phyloP scores from a whole-genome alignment of 2,329 filamentous ascomycete genomes.

The Helotiales sp. region DNA sequence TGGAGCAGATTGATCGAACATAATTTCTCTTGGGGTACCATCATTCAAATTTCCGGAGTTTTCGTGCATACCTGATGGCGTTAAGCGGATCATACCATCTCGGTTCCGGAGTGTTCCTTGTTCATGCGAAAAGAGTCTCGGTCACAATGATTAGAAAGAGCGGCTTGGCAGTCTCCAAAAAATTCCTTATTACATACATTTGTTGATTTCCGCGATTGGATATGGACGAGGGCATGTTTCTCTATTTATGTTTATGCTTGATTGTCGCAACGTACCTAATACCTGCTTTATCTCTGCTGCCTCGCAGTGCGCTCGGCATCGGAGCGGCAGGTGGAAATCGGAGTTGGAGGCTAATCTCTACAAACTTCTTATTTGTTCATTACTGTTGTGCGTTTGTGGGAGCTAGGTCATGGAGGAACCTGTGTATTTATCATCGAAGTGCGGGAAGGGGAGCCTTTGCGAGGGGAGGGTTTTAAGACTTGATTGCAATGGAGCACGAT shows the following conservation, averaged over 20 bases:
- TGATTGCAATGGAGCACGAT: conserved; percentile 36
- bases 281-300: conserved; percentile 35
- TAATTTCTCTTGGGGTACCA: conserved; percentile 27
- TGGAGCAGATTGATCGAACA: conserved; percentile 54
- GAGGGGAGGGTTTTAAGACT: conserved; percentile 30
- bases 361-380: conserved; percentile 35
- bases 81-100: conserved; percentile 43
- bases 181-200: conserved; percentile 38
- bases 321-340: conserved; percentile 31
- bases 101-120: conserved; percentile 36
- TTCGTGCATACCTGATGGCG: conserved; percentile 43
- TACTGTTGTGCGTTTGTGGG: conserved; percentile 28
- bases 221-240: conserved; percentile 34
- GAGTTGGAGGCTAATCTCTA: conserved; percentile 37
- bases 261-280: conserved; percentile 39
- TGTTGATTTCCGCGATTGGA: conserved; percentile 34
- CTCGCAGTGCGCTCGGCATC: conserved; percentile 33
- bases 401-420: conserved; percentile 35
- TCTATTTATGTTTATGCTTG: conserved; percentile 39
- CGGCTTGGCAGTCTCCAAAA: conserved; percentile 35
- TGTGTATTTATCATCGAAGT: conserved; percentile 42
- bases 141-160: conserved; percentile 39
- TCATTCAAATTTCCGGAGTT: conserved; percentile 41
- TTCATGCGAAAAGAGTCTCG: conserved; percentile 42
- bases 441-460: conserved; percentile 29